Conservation (phyloP, 257 asterid species). For the Salvia splendens region DNA sequence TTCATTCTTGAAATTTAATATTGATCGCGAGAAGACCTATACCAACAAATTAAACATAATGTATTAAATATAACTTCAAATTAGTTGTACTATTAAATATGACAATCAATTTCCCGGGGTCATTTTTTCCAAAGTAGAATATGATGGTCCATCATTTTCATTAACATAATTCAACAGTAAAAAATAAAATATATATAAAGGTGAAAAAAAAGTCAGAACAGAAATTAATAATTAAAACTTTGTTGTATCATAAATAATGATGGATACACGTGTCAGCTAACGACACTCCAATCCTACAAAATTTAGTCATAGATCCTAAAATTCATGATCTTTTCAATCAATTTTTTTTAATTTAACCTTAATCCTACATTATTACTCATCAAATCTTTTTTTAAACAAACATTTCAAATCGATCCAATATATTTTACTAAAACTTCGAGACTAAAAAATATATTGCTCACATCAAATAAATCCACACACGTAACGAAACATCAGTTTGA, state of each 20-base stretch:
- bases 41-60: too few species aligned
- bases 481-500: slow-evolving; percentile 26
- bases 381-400: background rate
- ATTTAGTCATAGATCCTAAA: slow-evolving; percentile 20
- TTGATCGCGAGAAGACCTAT: background rate
- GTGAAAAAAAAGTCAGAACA: background rate
- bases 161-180: background rate
- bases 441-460: too few species aligned
- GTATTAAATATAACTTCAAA: background rate
- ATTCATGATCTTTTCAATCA: too few species aligned
- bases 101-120: slow-evolving; percentile 11
- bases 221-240: slow-evolving; percentile 18
- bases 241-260: slow-evolving; percentile 29
- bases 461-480: background rate
- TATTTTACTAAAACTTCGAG: too few species aligned
- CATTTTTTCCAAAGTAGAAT: background rate
- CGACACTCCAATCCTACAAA: slow-evolving; percentile 17
- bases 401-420: too few species aligned
- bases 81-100: background rate
- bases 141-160: slow-evolving; percentile 30
- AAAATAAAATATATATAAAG: slow-evolving; percentile 2
- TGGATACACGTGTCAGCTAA: slow-evolving; percentile 29
- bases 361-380: too few species aligned
- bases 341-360: too few species aligned
- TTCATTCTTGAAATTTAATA: background rate